phyloP scores from a whole-genome alignment of 2,329 filamentous ascomycete genomes.

The Stagonosporopsis vannaccii region DNA sequence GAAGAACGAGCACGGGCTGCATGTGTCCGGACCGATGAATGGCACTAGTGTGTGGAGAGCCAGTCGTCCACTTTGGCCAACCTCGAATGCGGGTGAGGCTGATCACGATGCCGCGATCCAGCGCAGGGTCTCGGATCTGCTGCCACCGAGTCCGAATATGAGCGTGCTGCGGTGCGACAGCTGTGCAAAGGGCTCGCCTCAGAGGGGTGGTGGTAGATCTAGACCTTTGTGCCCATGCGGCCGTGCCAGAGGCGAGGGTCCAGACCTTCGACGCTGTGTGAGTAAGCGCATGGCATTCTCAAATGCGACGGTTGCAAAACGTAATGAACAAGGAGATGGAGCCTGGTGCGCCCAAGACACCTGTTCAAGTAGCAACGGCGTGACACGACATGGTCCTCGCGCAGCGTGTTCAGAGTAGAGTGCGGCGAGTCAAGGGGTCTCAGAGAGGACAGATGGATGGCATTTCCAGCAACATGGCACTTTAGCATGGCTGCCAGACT shows the following conservation, averaged over 20 bases:
- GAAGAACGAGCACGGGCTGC: not conserved
- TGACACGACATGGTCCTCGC: not conserved
- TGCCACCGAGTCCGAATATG: not conserved
- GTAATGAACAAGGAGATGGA: not conserved
- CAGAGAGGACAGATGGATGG: not conserved
- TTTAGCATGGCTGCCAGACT: not conserved
- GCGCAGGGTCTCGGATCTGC: slow-evolving; percentile 1
- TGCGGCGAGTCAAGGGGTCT: not conserved
- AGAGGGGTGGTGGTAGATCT: slow-evolving; percentile 7
- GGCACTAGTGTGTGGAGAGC: not conserved
- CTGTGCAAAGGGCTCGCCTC: not conserved
- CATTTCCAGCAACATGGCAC: not conserved
- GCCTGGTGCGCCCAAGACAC: not conserved
- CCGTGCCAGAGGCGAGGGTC: not conserved
- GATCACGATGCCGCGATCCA: not conserved
- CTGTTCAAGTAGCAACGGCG: not conserved
- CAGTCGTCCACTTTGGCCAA: not conserved
- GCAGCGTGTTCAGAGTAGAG: not conserved
- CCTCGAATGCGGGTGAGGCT: slow-evolving; percentile 2
- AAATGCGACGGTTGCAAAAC: not conserved
- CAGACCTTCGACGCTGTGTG: slow-evolving; percentile 2
- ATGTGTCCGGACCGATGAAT: not conserved
- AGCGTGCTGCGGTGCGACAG: not conserved
- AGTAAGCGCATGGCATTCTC: slow-evolving; percentile 10
- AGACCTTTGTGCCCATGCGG: slow-evolving; percentile 2